Percentiles rank a stretch among this genome's conserved stretches.
phyloP scores from a whole-genome alignment of 179 eudicot species.

The Beta corolliflora region DNA sequence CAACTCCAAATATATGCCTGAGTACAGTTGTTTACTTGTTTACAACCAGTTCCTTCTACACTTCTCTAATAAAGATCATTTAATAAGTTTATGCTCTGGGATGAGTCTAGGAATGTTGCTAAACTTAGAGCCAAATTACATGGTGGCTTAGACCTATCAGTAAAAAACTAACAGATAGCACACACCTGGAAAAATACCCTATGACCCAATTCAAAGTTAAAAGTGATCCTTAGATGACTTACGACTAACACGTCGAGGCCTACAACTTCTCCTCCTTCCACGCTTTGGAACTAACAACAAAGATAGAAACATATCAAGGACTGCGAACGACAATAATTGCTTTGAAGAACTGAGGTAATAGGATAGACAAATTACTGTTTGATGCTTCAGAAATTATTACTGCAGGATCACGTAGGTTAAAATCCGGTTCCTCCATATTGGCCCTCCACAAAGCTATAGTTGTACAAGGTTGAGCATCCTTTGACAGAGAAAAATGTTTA shows the following conservation, averaged over 20 bases:
- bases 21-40: not conserved
- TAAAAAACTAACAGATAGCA: not conserved
- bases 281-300: constrained; percentile 71
- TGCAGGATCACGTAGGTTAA: constrained; percentile 70
- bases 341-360: constrained; percentile 10
- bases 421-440: constrained; percentile 75
- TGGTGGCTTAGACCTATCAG: constrained; percentile 5
- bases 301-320: constrained; percentile 34
- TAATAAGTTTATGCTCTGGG: not conserved
- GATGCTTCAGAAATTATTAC: constrained; percentile 68
- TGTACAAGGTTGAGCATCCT: constrained; percentile 93
- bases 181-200: constrained; percentile 9
- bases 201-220: constrained; percentile 22
- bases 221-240: constrained; percentile 48
- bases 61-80: no score
- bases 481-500: constrained; percentile 4
- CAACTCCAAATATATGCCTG: not conserved
- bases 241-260: constrained; percentile 67
- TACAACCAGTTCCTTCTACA: no score
- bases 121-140: not conserved
- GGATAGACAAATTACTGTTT: constrained; percentile 47
- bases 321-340: constrained; percentile 21
- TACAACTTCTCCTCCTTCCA: constrained; percentile 66
- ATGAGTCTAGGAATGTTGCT: no score
- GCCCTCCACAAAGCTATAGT: constrained; percentile 86